Conservation (phyloP, 78 protist species). For the Abeoforma whisleri region DNA sequence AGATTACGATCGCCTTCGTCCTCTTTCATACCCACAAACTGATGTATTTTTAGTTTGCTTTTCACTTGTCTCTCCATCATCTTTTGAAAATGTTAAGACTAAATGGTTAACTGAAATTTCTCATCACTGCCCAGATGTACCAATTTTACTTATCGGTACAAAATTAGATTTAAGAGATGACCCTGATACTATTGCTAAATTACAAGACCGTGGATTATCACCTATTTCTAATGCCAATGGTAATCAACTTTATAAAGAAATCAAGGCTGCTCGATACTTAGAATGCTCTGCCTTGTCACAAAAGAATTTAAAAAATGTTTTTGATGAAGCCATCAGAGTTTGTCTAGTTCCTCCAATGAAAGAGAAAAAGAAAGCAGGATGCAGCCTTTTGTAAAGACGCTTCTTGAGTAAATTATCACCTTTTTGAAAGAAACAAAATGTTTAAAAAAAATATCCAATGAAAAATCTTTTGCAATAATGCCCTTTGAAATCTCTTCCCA, state of each 20-base stretch:
- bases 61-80: constrained; percentile 55
- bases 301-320: constrained; percentile 73
- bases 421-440: background rate
- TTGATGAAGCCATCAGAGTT: constrained; percentile 82
- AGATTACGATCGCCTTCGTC: constrained; percentile 91
- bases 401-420: background rate
- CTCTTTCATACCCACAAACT: constrained; percentile 84
- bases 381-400: constrained; percentile 20
- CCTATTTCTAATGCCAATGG: constrained; percentile 51
- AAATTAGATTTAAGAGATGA: constrained; percentile 48
- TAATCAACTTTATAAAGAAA: constrained; percentile 44
- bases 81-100: constrained; percentile 67
- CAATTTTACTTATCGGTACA: constrained; percentile 48
- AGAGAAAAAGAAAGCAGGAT: constrained; percentile 27
- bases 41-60: constrained; percentile 74
- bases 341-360: constrained; percentile 48
- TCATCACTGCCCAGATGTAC: constrained; percentile 49
- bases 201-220: constrained; percentile 20
- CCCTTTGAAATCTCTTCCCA: too few relatives aligned
- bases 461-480: too few relatives aligned
- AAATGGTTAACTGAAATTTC: constrained; percentile 45
- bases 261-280: constrained; percentile 66
- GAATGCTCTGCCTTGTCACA: constrained; percentile 86
- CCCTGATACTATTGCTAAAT: constrained; percentile 20
- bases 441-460: background rate